Base-by-base conservation (phyloP, 208 protist species). In the Trypanosoma rangeli region DNA sequence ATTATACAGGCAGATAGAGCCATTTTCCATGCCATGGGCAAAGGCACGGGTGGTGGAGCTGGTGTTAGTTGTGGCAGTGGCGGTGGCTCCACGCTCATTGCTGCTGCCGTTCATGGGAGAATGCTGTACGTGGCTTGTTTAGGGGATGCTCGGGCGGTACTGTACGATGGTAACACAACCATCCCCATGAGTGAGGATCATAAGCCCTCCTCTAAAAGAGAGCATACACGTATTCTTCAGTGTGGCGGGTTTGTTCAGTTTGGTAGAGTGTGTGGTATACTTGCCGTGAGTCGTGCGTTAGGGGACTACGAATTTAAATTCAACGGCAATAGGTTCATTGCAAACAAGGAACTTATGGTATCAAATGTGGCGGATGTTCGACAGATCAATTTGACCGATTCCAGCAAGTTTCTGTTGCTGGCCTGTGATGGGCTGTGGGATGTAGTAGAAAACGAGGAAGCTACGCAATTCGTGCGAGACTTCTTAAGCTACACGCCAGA, bases 231-330 rank as follows among this genome's bases (percentile, higher is more conserved):
- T 44, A 97, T 98, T 68, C 64, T 64, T 16, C 78, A 79, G 28
- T 94, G 87, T 63, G 91, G 89, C 48, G 90, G 90, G 24, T 97
- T 92, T 82, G 93, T 98, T 2, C 84, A 95, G 76, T 91, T 95
- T 81, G 92, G 92, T 28, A 85, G 95, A n/a, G 93, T 98, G 4
- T 94, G 92, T 71, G 95, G 95, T 22, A 81, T 89, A 28, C 74
- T 98, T 4, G 95, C 93, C 12, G 89, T 98, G 39, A 93, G 85
- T 39, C 84, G 95, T 49, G 92, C 93, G 1, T 75, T 98, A 48
- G 95, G 95, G 10, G 95, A 98, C 78, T 95, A 92, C 49, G 82
- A 90, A 64, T 97, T 97, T 66, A 98, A 98, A 74, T 80, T 83
- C 48, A 80, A 85, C 74, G 63, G 68, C 48, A 70, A 78, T 50